Evolutionary conservation across 169 alveolate genomes (phyloP), one percentile per base, ranked within the genome.

Genomic region (Cytauxzoon felis): DNA sequence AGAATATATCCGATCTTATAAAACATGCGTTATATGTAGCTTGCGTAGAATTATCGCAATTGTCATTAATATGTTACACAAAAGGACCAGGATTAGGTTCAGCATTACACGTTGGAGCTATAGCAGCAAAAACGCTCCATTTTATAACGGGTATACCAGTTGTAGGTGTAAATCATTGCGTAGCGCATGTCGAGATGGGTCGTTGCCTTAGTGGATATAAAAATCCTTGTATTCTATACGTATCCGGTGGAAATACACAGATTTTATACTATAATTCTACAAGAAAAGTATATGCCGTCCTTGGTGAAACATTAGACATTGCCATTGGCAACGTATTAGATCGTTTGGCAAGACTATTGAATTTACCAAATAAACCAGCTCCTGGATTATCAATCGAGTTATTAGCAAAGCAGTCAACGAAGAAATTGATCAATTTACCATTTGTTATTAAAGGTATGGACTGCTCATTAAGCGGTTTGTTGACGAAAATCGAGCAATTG

Each of bases 1-100:
- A 83, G 51, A 88, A 93, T 65, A 87, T 96, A 18, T 86, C 95
- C 18, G 89, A 81, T 38, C 63, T 95, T 58, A 81, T 97, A 16
- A 75, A 87, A 33, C 82, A 78, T 54, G 97, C 99, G 6, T 83
- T 97, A 34, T 70, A 82, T 40, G 80, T 76, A 53, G 91, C 99
- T 8, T 90, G 93, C 3, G 78, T 95, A 38, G 89, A 81, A 23
- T 72, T 93, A 29, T 58, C 80, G 21, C 92, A 92, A 58, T 89
- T 95, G 24, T 47, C 84, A 18, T 78, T 95, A 51, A 90, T 96
- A 51, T 93, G 98, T 23, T 97, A 95, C 66, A 96, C 99, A 24
- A 94, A 92, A 83, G 99, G 99, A 2, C 99, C 99, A n/a, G 99
- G 99, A 34, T 95, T 97, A 95, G 99, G 99, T 2, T 93, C 95